Evolutionary conservation across 176 grass and related monocot genomes (phyloP).

Genomic region (Lolium perenne): DNA sequence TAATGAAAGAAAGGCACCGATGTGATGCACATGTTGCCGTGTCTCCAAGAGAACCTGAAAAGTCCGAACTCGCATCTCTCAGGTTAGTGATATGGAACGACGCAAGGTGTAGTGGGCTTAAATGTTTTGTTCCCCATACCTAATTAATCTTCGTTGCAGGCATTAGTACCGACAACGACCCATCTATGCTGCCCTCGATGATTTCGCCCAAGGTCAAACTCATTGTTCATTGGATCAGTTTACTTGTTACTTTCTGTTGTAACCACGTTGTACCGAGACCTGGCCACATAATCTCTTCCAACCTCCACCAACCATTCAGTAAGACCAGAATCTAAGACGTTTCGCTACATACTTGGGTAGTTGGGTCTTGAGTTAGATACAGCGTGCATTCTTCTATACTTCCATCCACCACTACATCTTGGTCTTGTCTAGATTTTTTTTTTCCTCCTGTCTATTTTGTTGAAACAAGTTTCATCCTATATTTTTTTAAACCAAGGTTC

Average conservation of each 20-base stretch:
- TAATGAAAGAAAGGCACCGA: no score
- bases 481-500: no score
- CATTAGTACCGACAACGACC: constrained; percentile 15
- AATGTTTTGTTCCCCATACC: neutral
- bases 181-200: neutral
- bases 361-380: neutral
- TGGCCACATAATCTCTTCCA: neutral
- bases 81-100: no score
- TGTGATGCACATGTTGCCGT: neutral
- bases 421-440: neutral
- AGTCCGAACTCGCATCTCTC: no score
- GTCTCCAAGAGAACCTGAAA: neutral
- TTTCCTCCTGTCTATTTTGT: neutral
- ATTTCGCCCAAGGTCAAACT: neutral
- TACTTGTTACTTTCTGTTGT: neutral
- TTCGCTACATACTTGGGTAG: neutral
- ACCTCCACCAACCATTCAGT: neutral
- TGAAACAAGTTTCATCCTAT: no score
- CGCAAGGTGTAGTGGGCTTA: neutral
- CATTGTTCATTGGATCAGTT: neutral
- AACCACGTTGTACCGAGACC: neutral
- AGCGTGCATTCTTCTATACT: neutral
- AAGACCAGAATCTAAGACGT: neutral
- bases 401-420: neutral
- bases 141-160: neutral